These are phyloP conservation scores for Daldinia childiae DNA, from an alignment of 495 filamentous ascomycete genomes.

Conservation along the genomic window DNA sequence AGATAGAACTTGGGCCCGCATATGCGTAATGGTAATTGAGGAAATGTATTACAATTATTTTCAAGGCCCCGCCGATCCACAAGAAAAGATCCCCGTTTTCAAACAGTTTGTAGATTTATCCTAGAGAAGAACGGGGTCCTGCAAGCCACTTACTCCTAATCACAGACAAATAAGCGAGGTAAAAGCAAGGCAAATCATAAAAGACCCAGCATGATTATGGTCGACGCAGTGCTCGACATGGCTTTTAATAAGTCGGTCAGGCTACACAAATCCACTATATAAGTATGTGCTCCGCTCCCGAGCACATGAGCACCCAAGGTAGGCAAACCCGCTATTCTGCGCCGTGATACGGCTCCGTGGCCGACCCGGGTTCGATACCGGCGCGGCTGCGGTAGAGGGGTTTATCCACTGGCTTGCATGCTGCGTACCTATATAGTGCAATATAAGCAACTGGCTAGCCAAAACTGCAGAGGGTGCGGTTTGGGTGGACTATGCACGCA, in stretches of 20 bases:
- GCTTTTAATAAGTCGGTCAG: neutral
- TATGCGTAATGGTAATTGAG: neutral
- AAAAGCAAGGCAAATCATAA: neutral
- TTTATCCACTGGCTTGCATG: neutral
- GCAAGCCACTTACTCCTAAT: neutral
- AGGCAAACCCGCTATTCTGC: neutral
- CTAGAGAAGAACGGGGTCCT: neutral
- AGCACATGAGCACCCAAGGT: no score
- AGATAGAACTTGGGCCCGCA: neutral
- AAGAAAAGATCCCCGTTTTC: neutral
- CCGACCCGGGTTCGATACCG: neutral
- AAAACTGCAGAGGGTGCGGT: neutral
- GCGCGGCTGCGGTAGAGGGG: neutral
- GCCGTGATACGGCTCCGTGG: neutral
- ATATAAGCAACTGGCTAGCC: no score
- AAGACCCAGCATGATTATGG: neutral
- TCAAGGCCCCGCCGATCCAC: neutral
- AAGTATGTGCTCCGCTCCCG: no score
- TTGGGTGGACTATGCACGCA: neutral
- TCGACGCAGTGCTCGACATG: neutral
- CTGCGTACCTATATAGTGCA: neutral
- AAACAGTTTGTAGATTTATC: neutral
- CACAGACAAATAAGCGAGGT: neutral
- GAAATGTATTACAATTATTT: neutral
- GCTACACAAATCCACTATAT: neutral